Base-by-base conservation (phyloP, 768 basidiomycete genomes). In the Boletus reticulatus region DNA sequence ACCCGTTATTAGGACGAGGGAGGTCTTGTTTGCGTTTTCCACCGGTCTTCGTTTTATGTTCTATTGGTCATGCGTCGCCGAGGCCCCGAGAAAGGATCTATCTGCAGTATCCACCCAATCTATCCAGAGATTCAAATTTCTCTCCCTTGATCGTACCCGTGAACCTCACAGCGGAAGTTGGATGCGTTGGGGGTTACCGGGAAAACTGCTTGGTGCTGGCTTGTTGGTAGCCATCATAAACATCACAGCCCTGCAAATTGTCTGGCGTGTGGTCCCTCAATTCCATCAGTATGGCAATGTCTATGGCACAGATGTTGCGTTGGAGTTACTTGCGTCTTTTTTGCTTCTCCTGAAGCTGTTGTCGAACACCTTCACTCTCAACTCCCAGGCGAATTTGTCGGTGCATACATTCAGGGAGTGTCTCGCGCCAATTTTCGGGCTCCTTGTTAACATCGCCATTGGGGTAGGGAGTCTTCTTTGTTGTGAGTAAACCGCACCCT, bases 1-100 rank as follows among this genome's bases (percentile, higher is more conserved):
- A 72, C 14, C 73, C 27, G 27, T 84, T 37, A 70, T 81, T 32
- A 76, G 74, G 49, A 69, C 80, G 6, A 82, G 88, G 37, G 89
- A 90, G 66, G 72, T 85, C 29, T 72, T 79, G 47, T 75, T 84
- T 55, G 75, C 83, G 12, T 60, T 88, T 20, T 81, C 87, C 11
- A 66, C 80, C 42, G 84, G 84, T 6, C 72, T 82, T 42, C 78
- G 84, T 37, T 83, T 83, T 63, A 64, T 90, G 16, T 89, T 84
- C 63, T 84, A 84, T 58, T 92, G 89, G 89, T 72, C 71, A 38
- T 81, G 84, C 56, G 84, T 86, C 41, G 78, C 82, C 16, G 76
- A 76, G 54, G 77, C 84, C 47, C 84, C 87, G n/a, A 34, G 76
- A 71, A 56, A 53, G 46, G 50, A 43, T 22, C 31, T 47, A 16